These are phyloP conservation scores for Mucor mucedo DNA, from an alignment of 371 early-diverging fungal species.

Conservation along the genomic window DNA sequence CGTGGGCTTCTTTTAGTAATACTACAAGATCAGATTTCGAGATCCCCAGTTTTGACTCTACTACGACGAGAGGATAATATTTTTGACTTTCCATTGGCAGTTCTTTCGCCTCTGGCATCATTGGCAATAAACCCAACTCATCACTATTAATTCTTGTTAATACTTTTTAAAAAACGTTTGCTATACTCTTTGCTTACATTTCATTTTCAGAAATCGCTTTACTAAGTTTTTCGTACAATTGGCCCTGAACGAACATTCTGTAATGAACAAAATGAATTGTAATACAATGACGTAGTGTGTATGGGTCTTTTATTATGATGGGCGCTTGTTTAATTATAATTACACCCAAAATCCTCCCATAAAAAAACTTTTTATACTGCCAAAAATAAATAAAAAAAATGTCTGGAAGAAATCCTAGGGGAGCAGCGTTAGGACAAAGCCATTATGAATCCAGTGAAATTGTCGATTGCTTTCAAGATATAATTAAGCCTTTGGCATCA, in stretches of 20 bases:
- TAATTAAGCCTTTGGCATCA: conserved; percentile 39
- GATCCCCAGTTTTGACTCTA: conserved; percentile 47
- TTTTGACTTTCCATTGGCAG: conserved; percentile 28
- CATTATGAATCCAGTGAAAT: conserved; percentile 49
- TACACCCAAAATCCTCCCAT: not conserved
- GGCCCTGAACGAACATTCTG: not conserved
- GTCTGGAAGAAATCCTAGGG: conserved; percentile 42
- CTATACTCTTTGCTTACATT: conserved; percentile 4
- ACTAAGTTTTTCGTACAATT: conserved; percentile 13
- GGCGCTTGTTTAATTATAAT: not conserved
- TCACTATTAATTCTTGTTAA: conserved; percentile 28
- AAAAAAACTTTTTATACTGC: not conserved
- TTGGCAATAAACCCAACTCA: conserved; percentile 39
- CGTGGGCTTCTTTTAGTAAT: conserved; percentile 36
- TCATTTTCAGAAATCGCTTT: conserved; percentile 7
- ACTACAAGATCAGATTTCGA: conserved; percentile 11
- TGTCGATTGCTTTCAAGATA: conserved; percentile 52
- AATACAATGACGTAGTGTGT: not conserved
- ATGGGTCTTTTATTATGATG: not conserved
- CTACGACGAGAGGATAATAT: conserved; percentile 38
- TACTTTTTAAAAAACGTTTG: not conserved
- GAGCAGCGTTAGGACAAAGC: conserved; percentile 43
- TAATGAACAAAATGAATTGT: not conserved
- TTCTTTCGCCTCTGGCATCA: conserved; percentile 24
- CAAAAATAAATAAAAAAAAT: conserved; percentile 8